Conservation (phyloP, 176 grass and related monocot genomes). For the Oryza punctata region DNA sequence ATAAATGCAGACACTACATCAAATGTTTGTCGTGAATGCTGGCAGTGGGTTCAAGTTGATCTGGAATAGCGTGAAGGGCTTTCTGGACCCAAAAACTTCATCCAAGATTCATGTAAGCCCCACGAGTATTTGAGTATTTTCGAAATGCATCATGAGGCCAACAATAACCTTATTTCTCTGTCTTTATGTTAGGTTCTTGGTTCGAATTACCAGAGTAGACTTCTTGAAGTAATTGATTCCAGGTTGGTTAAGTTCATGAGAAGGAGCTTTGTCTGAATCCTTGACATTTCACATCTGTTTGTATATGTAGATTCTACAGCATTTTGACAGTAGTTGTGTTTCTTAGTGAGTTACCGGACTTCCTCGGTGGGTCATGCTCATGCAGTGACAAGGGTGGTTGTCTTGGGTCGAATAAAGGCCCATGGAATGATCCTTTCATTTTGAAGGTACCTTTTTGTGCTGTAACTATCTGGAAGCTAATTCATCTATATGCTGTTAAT, state of each 20-base stretch:
- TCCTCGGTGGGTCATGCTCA: conserved; percentile 89
- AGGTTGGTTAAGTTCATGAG: conserved; percentile 53
- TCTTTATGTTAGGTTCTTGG: conserved; percentile 71
- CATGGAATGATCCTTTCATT: conserved; percentile 92
- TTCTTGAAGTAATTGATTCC: conserved; percentile 89
- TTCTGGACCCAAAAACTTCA: conserved; percentile 97
- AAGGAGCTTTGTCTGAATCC: conserved; percentile 11
- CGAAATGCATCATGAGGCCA: neutral
- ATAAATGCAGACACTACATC: conserved; percentile 81
- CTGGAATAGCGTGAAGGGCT: conserved; percentile 94
- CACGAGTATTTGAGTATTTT: conserved; percentile 2
- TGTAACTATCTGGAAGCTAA: neutral
- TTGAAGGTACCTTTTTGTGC: conserved; percentile 53
- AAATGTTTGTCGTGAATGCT: conserved; percentile 99
- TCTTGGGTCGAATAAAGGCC: conserved; percentile 90
- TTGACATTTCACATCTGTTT: conserved; percentile 18
- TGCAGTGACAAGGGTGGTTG: conserved; percentile 81
- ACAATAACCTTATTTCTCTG: neutral
- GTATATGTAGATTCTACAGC: neutral
- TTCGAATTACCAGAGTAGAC: conserved; percentile 75
- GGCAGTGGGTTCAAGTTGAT: conserved; percentile 88
- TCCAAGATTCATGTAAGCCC: conserved; percentile 93
- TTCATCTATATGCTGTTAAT: neutral
- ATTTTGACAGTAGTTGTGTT: conserved; percentile 33
- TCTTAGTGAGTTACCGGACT: conserved; percentile 91